These are phyloP conservation scores for Ascochyta pisi DNA, from an alignment of 2,329 filamentous ascomycete species.

Conservation along the genomic window DNA sequence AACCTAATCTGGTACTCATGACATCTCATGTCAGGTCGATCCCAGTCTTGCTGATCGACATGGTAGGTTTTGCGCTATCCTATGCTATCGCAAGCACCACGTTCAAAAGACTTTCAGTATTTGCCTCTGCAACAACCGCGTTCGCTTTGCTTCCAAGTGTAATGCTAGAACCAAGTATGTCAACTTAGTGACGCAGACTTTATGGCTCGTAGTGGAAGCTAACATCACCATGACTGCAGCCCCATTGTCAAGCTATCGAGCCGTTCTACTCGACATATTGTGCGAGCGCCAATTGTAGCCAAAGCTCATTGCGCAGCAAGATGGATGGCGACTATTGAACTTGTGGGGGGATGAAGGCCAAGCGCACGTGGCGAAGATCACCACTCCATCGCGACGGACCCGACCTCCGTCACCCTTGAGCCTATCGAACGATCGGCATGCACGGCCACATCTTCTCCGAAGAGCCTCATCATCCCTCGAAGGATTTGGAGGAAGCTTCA, in stretches of 20 bases:
- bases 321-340: neutral
- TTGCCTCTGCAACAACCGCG: constrained; percentile 4
- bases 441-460: neutral
- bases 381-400: neutral
- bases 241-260: constrained; percentile 23
- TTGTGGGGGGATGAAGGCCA: constrained; percentile 1
- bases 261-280: constrained; percentile 13
- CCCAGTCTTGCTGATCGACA: constrained; percentile 20
- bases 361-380: constrained; percentile 11
- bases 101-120: constrained; percentile 24
- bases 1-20: constrained; percentile 6
- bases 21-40: constrained; percentile 18
- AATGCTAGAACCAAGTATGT: neutral
- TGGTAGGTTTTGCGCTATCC: constrained; percentile 21
- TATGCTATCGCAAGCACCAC: constrained; percentile 19
- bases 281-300: constrained; percentile 1
- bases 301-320: neutral
- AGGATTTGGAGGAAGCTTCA: neutral
- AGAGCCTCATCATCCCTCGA: neutral
- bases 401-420: neutral
- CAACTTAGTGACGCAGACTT: constrained; percentile 10
- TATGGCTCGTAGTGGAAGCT: constrained; percentile 25
- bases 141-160: constrained; percentile 1
- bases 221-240: constrained; percentile 16
- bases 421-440: neutral